phyloP scores from a whole-genome alignment of 1,139 yeast species.

The Protomyces macrosporus region DNA sequence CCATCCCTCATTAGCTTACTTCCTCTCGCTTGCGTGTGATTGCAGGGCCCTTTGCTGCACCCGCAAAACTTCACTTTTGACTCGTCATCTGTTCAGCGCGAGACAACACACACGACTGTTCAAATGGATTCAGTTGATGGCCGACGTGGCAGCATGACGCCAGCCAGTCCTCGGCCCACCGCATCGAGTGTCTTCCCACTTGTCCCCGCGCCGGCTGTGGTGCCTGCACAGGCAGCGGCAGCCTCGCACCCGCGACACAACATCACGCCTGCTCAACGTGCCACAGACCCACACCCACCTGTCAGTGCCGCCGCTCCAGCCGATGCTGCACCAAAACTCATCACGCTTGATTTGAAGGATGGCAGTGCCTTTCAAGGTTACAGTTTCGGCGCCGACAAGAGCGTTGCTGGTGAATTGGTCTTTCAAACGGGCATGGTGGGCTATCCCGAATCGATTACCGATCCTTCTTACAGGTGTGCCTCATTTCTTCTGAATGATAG shows the following conservation, averaged over 20 bases:
- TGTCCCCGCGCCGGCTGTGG: background rate
- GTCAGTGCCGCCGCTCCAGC: slow-evolving; percentile 17
- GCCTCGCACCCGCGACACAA: slow-evolving; percentile 15
- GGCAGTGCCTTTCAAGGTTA: slow-evolving; percentile 90
- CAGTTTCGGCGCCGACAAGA: slow-evolving; percentile 89
- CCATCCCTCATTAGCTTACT: too few species aligned
- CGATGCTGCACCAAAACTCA: background rate
- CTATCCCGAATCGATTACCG: slow-evolving; percentile 96
- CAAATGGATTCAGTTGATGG: background rate
- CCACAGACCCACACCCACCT: slow-evolving; percentile 7
- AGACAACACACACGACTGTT: background rate
- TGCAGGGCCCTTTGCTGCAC: too few species aligned
- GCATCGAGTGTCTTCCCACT: background rate
- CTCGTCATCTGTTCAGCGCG: background rate
- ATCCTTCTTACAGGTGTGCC: slow-evolving; percentile 76
- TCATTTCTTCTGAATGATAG: background rate
- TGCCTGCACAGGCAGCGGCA: background rate
- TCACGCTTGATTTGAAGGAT: slow-evolving; percentile 71
- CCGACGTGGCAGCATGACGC: background rate
- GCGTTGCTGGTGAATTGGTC: slow-evolving; percentile 95
- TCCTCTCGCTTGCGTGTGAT: too few species aligned
- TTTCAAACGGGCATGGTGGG: slow-evolving; percentile 99
- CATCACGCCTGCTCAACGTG: background rate
- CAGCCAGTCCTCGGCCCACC: slow-evolving; percentile 14
- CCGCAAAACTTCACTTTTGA: too few species aligned